A percentile compares a stretch with the other conserved stretches of the same genome.
Evolutionary conservation across 2,329 filamentous ascomycete genomes (phyloP).

Genomic region (Epichloe typhina): DNA sequence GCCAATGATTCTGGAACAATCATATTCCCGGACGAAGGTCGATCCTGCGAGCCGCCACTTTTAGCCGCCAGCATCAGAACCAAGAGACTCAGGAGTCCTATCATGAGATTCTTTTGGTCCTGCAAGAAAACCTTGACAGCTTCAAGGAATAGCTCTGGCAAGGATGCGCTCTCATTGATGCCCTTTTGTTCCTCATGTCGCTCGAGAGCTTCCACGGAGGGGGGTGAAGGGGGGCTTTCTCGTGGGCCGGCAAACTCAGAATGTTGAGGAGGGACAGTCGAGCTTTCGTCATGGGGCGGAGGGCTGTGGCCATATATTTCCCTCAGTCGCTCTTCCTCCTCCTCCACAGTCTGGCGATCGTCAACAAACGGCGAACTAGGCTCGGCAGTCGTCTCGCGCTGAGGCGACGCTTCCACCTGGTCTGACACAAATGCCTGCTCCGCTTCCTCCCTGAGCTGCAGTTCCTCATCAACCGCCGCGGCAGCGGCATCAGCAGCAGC

Average conservation of each 20-base stretch:
- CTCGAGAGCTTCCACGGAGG: constrained; percentile 15
- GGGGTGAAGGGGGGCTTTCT: constrained; percentile 10
- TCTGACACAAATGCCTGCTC: constrained; percentile 10
- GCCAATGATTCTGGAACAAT: not conserved
- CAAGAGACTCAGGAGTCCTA: constrained; percentile 39
- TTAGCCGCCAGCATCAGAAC: constrained; percentile 36
- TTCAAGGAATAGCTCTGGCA: constrained; percentile 41
- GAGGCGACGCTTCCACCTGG: constrained; percentile 8
- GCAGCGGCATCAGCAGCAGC: constrained; percentile 8
- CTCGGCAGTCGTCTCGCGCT: constrained; percentile 7
- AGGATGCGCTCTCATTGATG: constrained; percentile 30
- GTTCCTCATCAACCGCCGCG: constrained; percentile 5
- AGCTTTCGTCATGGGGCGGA: constrained; percentile 6
- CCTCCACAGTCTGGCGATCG: constrained; percentile 29
- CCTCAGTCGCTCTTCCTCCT: constrained; percentile 39
- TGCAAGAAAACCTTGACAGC: constrained; percentile 39
- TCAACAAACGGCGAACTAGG: constrained; percentile 9
- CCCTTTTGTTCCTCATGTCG: constrained; percentile 17
- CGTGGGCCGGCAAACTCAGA: constrained; percentile 4
- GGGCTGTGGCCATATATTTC: constrained; percentile 38
- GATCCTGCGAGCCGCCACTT: constrained; percentile 11
- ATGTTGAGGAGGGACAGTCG: constrained; percentile 5
- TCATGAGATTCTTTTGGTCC: constrained; percentile 47
- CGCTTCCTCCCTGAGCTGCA: constrained; percentile 15
- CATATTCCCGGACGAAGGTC: not conserved